Conservation (phyloP, 345 rosid genomes). For the Brassica carinata region DNA sequence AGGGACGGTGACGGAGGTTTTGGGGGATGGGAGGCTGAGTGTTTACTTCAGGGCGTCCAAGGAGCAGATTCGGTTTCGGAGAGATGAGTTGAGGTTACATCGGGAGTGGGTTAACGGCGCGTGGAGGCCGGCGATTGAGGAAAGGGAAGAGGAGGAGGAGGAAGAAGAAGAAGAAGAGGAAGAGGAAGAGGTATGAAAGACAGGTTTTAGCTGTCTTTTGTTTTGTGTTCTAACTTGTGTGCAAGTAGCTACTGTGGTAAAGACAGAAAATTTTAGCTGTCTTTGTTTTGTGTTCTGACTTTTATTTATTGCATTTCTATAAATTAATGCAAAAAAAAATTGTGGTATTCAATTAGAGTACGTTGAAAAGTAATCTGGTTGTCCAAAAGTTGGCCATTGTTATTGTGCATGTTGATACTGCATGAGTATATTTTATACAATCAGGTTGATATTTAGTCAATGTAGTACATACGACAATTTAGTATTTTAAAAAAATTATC, state of each 20-base stretch:
- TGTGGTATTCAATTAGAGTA: too few relatives aligned
- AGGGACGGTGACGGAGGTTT: constrained; percentile 61
- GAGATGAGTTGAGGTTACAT: constrained; percentile 58
- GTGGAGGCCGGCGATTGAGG: constrained; percentile 68
- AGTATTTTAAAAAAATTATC: too few relatives aligned
- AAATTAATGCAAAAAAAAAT: too few relatives aligned
- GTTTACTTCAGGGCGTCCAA: constrained; percentile 60
- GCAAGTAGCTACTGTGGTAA: not conserved
- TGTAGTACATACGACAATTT: too few relatives aligned
- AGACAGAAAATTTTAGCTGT: not conserved
- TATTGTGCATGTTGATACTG: too few relatives aligned
- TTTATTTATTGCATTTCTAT: too few relatives aligned
- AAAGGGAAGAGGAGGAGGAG: constrained; percentile 13
- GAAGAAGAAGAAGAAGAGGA: constrained; percentile 22
- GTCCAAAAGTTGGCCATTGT: too few relatives aligned
- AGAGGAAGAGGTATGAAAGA: constrained; percentile 34
- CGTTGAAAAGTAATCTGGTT: too few relatives aligned
- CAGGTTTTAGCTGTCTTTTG: not conserved
- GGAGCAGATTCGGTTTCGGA: constrained; percentile 60
- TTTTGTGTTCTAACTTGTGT: not conserved
- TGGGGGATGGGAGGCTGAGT: constrained; percentile 50
- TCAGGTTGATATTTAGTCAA: too few relatives aligned
- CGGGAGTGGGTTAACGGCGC: constrained; percentile 66
- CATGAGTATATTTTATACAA: too few relatives aligned
- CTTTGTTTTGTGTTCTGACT: not conserved